Base-by-base conservation (phyloP, 179 eudicot species). In the Beta lomatogona region DNA sequence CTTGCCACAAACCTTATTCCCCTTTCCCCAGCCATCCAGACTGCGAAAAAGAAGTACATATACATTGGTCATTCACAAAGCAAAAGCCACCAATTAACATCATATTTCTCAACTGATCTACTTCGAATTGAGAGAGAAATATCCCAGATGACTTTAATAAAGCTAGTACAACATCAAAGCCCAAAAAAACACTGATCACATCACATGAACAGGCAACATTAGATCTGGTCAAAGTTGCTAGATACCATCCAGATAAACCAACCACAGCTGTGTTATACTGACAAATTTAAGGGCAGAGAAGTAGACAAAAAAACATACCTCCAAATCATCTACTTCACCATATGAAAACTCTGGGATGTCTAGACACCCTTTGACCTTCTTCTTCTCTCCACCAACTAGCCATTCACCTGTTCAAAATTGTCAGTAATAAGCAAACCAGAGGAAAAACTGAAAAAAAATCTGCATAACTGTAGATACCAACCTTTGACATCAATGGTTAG, bases 251-350 rank as follows among this genome's bases (percentile, higher is more conserved):
- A n/a, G n/a, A 71, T 9, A 71, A n/a, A 46, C 9, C 13, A 16
- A n/a, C 57, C 45, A 53, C n/a, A 50, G 59, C 13, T 72, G 41
- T 4, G 14, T 5, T 52, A 52, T 72, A 52, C 76, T 52, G n/a
- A 72, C 11, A 6, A 8, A 48, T 16, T 19, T 28, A 7, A 9
- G 5, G 19, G 71, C 31, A 66, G 6, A 66, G 8, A 65, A 50
- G 4, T 36, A 55, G 36, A 57, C 46, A 70, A 16, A 36, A 36
- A 36, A 79, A 73, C 79, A 19, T 97, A 94, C 99, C 98, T 94
- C 90, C 83, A 94, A 86, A 76, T 94, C 97, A 75, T 94, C 95
- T 79, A 97, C 86, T 82, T 94, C 99, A 61, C 99, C 99, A 84
- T 93, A 89, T 71, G 97, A 91, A 86, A 97, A 93, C 85, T 97